Evolutionary conservation across 1,284 basidiomycete species (phyloP), one percentile per base, ranked within the genome.

Genomic region (Pseudozyma pruni): DNA sequence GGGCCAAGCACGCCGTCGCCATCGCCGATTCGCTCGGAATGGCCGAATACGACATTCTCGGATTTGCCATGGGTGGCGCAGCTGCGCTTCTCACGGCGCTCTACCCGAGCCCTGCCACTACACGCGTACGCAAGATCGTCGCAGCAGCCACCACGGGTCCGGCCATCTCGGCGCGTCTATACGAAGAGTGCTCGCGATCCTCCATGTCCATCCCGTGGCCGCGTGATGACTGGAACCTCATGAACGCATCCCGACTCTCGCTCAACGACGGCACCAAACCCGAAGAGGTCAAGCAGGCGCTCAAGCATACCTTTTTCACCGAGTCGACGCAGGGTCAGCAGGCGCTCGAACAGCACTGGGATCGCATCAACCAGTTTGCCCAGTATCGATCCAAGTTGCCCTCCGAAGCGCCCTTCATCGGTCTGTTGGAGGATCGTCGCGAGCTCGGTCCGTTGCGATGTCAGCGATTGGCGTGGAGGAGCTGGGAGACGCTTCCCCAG

Each of bases 151-250:
- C 62, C 19, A 58, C 62, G 11, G 62, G 62, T 29, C 62, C 62
- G 9, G 62, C 62, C 20, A 64, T 64, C 16, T 50, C 62, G 14
- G 55, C 62, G 4, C 62, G 62, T n/a, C 62, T 64, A 5, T 64
- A 64, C 47, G 62, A 58, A 43, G 62, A 64, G 32, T 64, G 62
- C 37, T 58, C 62, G 20, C 50, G 62, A 39, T 58, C 55, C 34
- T 58, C 62, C 50, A 64, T 64, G 62, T 64, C 62, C 37, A 64
- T 64, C 31, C 40, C 62, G 9, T 64, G 62, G 62, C 62, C 62
- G 17, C 62, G 62, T 23, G 62, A 64, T 46, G 62, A 64, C 34
- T 64, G 62, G 62, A 64, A 64, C 11, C 51, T 64, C 37, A 64
- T 64, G 55, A 58, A 58, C 17, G 62, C 62, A 11, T 64, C 62